Percentiles rank a stretch among this genome's conserved stretches.
These are phyloP conservation scores for Pachysandra terminalis DNA, from an alignment of 164 flowering plant genomes.

Conservation along the genomic window DNA sequence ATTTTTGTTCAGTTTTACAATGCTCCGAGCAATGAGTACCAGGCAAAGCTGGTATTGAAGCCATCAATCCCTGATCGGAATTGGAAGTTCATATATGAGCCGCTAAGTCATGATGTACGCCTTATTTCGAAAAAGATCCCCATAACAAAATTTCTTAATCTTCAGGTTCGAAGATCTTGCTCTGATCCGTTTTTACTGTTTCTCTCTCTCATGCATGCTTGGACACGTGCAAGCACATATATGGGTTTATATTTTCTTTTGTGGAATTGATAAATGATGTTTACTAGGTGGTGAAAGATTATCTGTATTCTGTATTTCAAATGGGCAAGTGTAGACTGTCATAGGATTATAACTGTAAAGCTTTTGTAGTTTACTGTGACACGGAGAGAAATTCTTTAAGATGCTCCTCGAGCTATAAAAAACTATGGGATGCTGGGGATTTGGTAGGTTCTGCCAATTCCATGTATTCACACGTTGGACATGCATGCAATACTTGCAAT, in stretches of 20 bases:
- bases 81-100: constrained; percentile 86
- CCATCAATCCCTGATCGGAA: constrained; percentile 58
- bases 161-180: constrained; percentile 54
- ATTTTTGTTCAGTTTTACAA: constrained; percentile 65
- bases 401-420: background rate
- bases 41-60: constrained; percentile 75
- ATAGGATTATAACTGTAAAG: too few species aligned
- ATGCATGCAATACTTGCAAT: background rate
- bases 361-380: background rate
- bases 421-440: background rate
- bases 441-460: background rate
- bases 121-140: constrained; percentile 86
- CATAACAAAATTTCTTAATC: constrained; percentile 64
- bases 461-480: background rate
- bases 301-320: too few species aligned
- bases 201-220: background rate
- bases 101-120: constrained; percentile 63
- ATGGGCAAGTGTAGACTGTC: background rate
- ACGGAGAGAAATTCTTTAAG: background rate
- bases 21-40: constrained; percentile 66
- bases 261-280: background rate
- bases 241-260: background rate
- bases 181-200: background rate
- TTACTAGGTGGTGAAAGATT: background rate
- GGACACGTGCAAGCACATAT: background rate